Percentiles rank a stretch among this genome's conserved stretches.
phyloP scores from a whole-genome alignment of 169 alveolate species.

The Plasmodium cynomolgi region DNA sequence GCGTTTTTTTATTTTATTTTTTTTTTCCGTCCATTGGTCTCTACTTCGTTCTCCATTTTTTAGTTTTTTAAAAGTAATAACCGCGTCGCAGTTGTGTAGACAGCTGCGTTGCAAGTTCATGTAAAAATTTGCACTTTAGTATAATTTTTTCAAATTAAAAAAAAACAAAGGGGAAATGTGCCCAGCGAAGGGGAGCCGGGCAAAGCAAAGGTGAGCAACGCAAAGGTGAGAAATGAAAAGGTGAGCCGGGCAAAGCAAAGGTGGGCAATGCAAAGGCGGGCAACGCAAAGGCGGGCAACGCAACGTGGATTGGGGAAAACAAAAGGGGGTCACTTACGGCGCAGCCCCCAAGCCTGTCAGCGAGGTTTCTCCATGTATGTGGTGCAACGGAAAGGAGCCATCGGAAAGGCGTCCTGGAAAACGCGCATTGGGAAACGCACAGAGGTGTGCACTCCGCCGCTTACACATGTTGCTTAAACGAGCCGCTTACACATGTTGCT shows the following conservation, averaged over 20 bases:
- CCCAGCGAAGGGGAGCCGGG: not conserved
- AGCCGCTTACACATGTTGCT: too few relatives aligned
- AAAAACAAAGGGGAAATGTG: not conserved
- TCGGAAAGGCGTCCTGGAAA: not conserved
- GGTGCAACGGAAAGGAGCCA: not conserved
- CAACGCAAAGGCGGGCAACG: not conserved
- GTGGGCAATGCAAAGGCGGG: not conserved
- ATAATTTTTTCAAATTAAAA: not conserved
- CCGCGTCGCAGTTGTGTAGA: not conserved
- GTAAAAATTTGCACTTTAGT: constrained; percentile 4
- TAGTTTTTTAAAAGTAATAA: constrained; percentile 19
- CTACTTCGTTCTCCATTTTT: not conserved
- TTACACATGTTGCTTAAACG: not conserved
- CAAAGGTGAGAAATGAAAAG: not conserved
- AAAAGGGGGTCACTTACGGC: not conserved
- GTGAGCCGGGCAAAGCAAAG: too few relatives aligned
- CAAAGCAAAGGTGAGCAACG: not conserved
- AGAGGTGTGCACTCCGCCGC: not conserved
- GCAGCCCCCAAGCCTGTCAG: not conserved
- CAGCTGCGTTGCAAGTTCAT: constrained; percentile 3
- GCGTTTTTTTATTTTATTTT: not conserved
- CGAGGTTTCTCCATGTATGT: not conserved
- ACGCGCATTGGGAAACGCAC: not conserved
- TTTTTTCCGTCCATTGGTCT: not conserved
- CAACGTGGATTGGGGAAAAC: not conserved